Base-by-base conservation (phyloP, 2,329 filamentous ascomycete species). In the Corinectria fuckeliana region DNA sequence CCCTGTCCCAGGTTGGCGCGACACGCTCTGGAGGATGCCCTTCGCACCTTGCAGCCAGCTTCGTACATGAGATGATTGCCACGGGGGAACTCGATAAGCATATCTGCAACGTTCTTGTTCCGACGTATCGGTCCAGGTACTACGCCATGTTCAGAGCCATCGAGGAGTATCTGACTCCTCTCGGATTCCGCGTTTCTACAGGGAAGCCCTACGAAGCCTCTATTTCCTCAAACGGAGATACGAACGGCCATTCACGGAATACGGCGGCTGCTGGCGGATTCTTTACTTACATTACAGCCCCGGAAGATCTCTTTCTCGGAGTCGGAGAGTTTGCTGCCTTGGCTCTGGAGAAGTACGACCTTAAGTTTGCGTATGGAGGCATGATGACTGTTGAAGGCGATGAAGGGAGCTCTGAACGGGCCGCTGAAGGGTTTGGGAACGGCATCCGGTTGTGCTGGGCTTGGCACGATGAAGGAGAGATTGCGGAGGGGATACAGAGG, bases 61-160 rank as follows among this genome's bases (percentile, higher is more conserved):
- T 58, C 16, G 44, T 58, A 1, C 16, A 65, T 10, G 58, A 66
- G 14, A 63, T 72, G 64, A 61, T 69, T 11, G 51, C 56, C 1
- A 61, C 53, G 1, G 60, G 60, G 6, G 21, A 49, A 6, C 63
- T 71, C 10, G 53, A 69, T 26, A 30, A 49, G 1, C 68, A 70
- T 32, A 69, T 71, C 14, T 16, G 45, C 2, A 28, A 63, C 11
- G 58, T 26, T 0, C 55, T 71, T 3, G 41, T 70, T 3, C 69
- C 69, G 2, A 60, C 58, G 0, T 71, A 70, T 32, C 38, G 51
- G 1, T 42, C 62, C 13, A 49, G 68, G 3, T 68, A 66, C 26
- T 53, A 65, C 13, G 47, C 56, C 2, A 60, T 71, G 53, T 48
- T 65, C 5, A 32, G 47, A 1, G 58, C 66, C 2, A 69, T 59